Evolutionary conservation across 345 rosid genomes (phyloP).

Genomic region (Garcia nutans): DNA sequence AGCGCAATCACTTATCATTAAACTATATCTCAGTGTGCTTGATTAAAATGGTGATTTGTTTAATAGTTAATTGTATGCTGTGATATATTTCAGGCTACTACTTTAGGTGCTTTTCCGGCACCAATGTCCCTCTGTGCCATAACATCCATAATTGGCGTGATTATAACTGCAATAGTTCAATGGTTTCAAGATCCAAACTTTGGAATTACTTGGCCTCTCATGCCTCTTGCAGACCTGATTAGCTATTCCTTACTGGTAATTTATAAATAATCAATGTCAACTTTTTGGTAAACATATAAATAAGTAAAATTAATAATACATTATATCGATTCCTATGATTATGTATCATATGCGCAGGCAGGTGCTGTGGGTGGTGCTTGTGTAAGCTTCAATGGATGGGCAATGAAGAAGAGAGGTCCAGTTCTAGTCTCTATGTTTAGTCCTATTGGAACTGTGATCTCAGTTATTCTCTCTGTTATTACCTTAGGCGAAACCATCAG

Average conservation of each 20-base stretch:
- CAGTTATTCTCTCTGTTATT: conserved; percentile 55
- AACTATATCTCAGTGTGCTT: too few species aligned
- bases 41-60: neutral
- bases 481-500: conserved; percentile 60
- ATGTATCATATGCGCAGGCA: conserved; percentile 36
- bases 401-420: conserved; percentile 86
- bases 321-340: too few species aligned
- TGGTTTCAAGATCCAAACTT: conserved; percentile 40
- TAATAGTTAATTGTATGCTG: neutral
- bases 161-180: conserved; percentile 50
- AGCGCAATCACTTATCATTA: too few species aligned
- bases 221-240: conserved; percentile 38
- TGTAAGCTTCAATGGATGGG: conserved; percentile 92
- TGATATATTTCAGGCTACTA: conserved; percentile 47
- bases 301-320: too few species aligned
- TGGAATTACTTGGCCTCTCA: conserved; percentile 39
- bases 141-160: conserved; percentile 68
- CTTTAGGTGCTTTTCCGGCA: conserved; percentile 80
- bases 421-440: conserved; percentile 82
- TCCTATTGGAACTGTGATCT: conserved; percentile 68
- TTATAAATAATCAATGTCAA: neutral
- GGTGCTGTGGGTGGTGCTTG: conserved; percentile 66
- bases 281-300: too few species aligned
- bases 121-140: conserved; percentile 76
- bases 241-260: conserved; percentile 59